Percentiles rank a stretch among this genome's conserved stretches.
These are phyloP conservation scores for Coix lacrymajobi DNA, from an alignment of 176 grass and related monocot genomes.

Conservation along the genomic window DNA sequence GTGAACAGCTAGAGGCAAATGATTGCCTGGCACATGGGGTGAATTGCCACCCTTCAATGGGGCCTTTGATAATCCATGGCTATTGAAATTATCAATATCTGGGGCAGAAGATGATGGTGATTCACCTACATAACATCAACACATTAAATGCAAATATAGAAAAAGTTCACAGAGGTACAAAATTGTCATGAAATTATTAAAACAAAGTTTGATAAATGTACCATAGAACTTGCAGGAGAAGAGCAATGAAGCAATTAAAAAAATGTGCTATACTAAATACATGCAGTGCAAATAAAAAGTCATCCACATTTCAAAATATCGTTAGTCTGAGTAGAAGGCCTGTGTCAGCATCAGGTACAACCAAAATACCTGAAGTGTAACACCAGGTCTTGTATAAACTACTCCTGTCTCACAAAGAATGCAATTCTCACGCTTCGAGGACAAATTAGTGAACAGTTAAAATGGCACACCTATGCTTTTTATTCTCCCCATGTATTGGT, in stretches of 20 bases:
- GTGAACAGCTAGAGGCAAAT: slow-evolving; percentile 50
- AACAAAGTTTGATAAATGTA: background rate
- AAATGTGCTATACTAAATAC: slow-evolving; percentile 8
- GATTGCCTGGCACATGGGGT: slow-evolving; percentile 50
- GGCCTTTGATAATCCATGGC: slow-evolving; percentile 34
- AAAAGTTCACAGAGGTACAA: background rate
- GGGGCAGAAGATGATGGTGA: slow-evolving; percentile 47
- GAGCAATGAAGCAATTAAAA: background rate
- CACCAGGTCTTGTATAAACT: background rate
- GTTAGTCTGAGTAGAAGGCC: background rate
- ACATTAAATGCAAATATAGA: slow-evolving; percentile 15
- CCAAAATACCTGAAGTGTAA: background rate
- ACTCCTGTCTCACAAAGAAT: background rate
- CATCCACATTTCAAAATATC: background rate
- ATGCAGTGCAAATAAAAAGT: background rate
- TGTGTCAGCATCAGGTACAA: background rate
- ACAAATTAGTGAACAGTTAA: background rate
- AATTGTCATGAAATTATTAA: background rate
- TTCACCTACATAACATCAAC: slow-evolving; percentile 31
- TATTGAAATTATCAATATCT: slow-evolving; percentile 56
- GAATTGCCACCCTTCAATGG: slow-evolving; percentile 37
- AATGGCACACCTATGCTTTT: background rate
- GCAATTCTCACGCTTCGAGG: background rate
- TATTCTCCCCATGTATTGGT: background rate
- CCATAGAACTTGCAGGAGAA: background rate